A percentile compares a stretch with the other conserved stretches of the same genome.
Evolutionary conservation across 768 basidiomycete species (phyloP).

Genomic region (Auricularia auricula-judae): DNA sequence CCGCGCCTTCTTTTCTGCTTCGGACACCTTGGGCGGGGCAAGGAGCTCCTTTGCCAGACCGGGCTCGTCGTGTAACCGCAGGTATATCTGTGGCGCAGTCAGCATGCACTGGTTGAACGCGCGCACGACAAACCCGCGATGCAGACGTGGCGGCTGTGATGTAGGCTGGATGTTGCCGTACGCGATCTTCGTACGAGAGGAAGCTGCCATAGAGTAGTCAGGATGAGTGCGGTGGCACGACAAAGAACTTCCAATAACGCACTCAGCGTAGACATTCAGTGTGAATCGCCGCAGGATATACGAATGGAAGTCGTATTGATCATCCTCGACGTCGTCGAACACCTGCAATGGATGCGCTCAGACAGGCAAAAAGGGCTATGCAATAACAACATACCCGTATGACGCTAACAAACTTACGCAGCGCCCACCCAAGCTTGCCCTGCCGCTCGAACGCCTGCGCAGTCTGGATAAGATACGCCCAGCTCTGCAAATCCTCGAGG

Average conservation of each 20-base stretch:
- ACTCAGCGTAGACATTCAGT: slow-evolving; percentile 79
- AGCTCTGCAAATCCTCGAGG: slow-evolving; percentile 91
- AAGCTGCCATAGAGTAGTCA: slow-evolving; percentile 34
- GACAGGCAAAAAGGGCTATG: background rate
- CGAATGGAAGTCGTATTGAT: slow-evolving; percentile 96
- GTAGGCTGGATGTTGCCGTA: slow-evolving; percentile 71
- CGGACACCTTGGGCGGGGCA: slow-evolving; percentile 33
- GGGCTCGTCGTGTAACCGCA: slow-evolving; percentile 61
- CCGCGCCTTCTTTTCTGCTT: slow-evolving; percentile 68
- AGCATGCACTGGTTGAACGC: background rate
- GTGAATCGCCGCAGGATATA: slow-evolving; percentile 88
- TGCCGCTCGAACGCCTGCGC: slow-evolving; percentile 57
- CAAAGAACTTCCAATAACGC: slow-evolving; percentile 17
- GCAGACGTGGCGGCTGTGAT: slow-evolving; percentile 61
- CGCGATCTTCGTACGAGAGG: slow-evolving; percentile 67
- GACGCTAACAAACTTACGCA: slow-evolving; percentile 75
- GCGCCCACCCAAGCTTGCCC: slow-evolving; percentile 61
- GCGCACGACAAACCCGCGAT: slow-evolving; percentile 36
- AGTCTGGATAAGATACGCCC: slow-evolving; percentile 77
- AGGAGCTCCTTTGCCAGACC: slow-evolving; percentile 39
- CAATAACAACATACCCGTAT: slow-evolving; percentile 42
- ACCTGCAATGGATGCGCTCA: slow-evolving; percentile 31
- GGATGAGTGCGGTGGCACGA: background rate
- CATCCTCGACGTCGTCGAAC: slow-evolving; percentile 83
- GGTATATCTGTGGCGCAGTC: slow-evolving; percentile 48